A percentile compares a stretch with the other conserved stretches of the same genome.
phyloP scores from a whole-genome alignment of 1,139 yeast genomes.

The Lodderomyces orthopsilosis region DNA sequence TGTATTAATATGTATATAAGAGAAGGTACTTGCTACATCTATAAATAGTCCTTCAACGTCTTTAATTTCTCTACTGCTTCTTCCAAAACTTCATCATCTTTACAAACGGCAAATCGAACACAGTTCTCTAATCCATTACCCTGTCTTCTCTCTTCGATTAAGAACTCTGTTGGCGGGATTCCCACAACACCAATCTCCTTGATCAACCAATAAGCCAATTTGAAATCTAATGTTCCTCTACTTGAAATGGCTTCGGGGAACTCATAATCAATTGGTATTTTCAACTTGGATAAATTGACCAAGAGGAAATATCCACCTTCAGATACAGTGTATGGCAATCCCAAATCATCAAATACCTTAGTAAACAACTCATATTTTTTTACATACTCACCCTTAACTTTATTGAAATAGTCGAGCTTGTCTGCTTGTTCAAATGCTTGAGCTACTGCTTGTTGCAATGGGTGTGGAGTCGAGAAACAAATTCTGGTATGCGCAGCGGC shows the following conservation, averaged over 20 bases:
- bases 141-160: slow-evolving; percentile 54
- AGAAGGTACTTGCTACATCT: slow-evolving; percentile 9
- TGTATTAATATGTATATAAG: no score
- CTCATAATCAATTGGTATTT: slow-evolving; percentile 67
- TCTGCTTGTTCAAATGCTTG: slow-evolving; percentile 66
- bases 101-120: slow-evolving; percentile 93
- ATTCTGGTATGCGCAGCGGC: slow-evolving; percentile 92
- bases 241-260: slow-evolving; percentile 67
- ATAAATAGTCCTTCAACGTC: slow-evolving; percentile 63
- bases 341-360: slow-evolving; percentile 77
- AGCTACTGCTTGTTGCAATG: slow-evolving; percentile 92
- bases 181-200: slow-evolving; percentile 92
- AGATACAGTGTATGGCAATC: slow-evolving; percentile 82
- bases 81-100: slow-evolving; percentile 74
- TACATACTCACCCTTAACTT: slow-evolving; percentile 63
- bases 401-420: slow-evolving; percentile 61
- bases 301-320: slow-evolving; percentile 92
- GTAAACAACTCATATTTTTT: slow-evolving; percentile 72
- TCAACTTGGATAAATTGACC: slow-evolving; percentile 80
- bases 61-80: slow-evolving; percentile 78
- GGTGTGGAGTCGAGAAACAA: slow-evolving; percentile 85
- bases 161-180: slow-evolving; percentile 94
- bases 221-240: slow-evolving; percentile 78
- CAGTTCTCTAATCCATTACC: slow-evolving; percentile 79
- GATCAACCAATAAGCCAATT: slow-evolving; percentile 87